A percentile compares a stretch with the other conserved stretches of the same genome.
These are phyloP conservation scores for Cryptococcus sp. DNA, from an alignment of 1,284 basidiomycete genomes.

Conservation along the genomic window DNA sequence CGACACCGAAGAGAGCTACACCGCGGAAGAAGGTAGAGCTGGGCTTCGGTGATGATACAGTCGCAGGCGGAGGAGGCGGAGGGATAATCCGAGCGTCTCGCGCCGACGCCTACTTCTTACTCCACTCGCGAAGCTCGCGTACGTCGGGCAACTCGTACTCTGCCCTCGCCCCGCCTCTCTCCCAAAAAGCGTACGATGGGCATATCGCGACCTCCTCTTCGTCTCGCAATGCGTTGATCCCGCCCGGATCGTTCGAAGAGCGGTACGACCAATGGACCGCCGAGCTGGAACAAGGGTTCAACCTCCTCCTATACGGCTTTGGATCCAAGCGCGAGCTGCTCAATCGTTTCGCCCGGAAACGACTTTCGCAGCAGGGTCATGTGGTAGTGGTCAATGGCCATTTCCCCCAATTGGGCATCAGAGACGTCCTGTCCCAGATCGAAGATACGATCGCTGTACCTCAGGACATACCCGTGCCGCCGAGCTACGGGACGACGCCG, in stretches of 20 bases:
- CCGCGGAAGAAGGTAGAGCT: constrained; percentile 20
- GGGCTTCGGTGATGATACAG: background rate
- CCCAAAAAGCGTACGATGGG: constrained; percentile 45
- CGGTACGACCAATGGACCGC: constrained; percentile 66
- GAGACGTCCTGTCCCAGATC: constrained; percentile 70
- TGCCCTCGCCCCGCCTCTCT: constrained; percentile 63
- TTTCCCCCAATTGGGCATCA: constrained; percentile 68
- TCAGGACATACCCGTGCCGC: constrained; percentile 51
- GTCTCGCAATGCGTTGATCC: constrained; percentile 2
- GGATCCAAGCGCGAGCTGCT: constrained; percentile 78
- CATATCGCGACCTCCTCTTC: constrained; percentile 17
- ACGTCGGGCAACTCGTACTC: constrained; percentile 80
- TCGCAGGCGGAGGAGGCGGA: constrained; percentile 13
- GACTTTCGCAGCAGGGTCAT: constrained; percentile 64
- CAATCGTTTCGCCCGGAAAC: constrained; percentile 67
- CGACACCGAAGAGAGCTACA: constrained; percentile 25
- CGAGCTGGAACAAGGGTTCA: constrained; percentile 80
- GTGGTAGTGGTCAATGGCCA: constrained; percentile 80
- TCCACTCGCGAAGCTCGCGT: constrained; percentile 61
- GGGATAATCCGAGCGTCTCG: constrained; percentile 52
- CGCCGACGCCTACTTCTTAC: constrained; percentile 80
- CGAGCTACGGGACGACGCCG: constrained; percentile 30
- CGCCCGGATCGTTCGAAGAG: constrained; percentile 12
- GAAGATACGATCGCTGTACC: constrained; percentile 53
- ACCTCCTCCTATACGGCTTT: constrained; percentile 79